These are phyloP conservation scores for Leptosphaerulina australis DNA, from an alignment of 2,329 filamentous ascomycete genomes.

Conservation along the genomic window DNA sequence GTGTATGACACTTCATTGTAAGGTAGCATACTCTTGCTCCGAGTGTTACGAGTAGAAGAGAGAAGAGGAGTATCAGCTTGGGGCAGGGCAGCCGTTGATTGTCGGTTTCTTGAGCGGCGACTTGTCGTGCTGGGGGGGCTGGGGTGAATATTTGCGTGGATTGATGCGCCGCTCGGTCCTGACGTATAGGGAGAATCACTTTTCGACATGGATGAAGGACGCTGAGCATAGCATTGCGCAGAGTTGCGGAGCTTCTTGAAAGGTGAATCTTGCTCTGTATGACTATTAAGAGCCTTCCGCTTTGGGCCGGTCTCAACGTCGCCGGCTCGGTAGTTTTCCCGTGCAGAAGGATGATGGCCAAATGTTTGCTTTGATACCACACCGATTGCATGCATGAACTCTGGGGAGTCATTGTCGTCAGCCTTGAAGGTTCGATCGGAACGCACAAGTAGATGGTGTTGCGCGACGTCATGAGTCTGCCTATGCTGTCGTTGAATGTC, in stretches of 20 bases:
- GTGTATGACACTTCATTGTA: neutral
- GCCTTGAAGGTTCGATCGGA: neutral
- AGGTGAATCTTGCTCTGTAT: neutral
- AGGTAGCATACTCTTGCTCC: constrained; percentile 5
- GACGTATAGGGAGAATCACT: neutral
- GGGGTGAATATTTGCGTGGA: neutral
- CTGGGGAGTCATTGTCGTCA: neutral
- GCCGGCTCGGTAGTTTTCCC: neutral
- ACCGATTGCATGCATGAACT: neutral
- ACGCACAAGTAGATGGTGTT: neutral
- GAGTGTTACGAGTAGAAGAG: constrained; percentile 11
- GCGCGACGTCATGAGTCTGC: neutral
- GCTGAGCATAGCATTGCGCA: neutral
- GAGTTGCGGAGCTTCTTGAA: neutral
- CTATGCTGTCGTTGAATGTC: neutral
- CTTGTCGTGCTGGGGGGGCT: neutral
- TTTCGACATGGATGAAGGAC: neutral
- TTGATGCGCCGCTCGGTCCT: neutral
- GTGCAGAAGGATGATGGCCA: neutral
- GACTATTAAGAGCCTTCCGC: neutral
- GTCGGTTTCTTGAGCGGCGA: neutral
- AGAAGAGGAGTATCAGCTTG: neutral
- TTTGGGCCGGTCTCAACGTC: neutral
- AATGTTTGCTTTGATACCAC: neutral
- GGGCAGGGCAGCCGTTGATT: neutral